Evolutionary conservation across 129 eudicot genomes (phyloP), one percentile per base, ranked within the genome.

Genomic region (Flaveria ramosissima): DNA sequence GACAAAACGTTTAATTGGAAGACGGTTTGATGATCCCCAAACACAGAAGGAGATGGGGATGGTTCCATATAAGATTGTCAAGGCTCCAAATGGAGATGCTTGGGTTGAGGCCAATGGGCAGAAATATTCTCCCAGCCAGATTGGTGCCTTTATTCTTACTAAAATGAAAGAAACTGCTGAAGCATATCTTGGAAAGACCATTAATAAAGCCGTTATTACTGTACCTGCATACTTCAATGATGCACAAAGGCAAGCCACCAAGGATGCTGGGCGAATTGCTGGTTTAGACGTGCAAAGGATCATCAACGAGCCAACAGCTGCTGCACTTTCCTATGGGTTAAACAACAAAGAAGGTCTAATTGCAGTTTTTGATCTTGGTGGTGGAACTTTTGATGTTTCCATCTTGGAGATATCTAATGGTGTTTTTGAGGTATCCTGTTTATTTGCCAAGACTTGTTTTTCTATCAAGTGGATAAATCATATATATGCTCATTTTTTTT

Each of bases 131-230:
- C 51, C 71, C 6, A 66, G 50, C 50, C 50, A 66, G 50, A 66
- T 66, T 17, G 71, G 71, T 39, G 71, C 71, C 16, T 66, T 41
- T 39, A 48, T 66, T 39, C 71, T 66, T 41, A 66, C 71, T 39
- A 36, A 66, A 66, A 66, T 66, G 71, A 66, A 66, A 51, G 71
- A 66, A 39, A 66, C 50, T n/a, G 71, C 71, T 66, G 71, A 66
- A 66, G 71, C 71, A 1, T 66, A 66, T 66, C 51, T 66, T 41
- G 71, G 71, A 9, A 66, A 66, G 71, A 66, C 71, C 50, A 66
- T 66, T 17, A 66, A 66, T n/a, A 66, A 66, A 41, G 69, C 69
- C 0, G 71, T 66, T 39, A 66, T 66, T 41, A 66, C 50, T 9
- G 71, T 66, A 0, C 69, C 69, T 1, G 69, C 69, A 14, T 63